phyloP scores from a whole-genome alignment of 2,329 filamentous ascomycete genomes.

The Chrysoporthe cubensis region DNA sequence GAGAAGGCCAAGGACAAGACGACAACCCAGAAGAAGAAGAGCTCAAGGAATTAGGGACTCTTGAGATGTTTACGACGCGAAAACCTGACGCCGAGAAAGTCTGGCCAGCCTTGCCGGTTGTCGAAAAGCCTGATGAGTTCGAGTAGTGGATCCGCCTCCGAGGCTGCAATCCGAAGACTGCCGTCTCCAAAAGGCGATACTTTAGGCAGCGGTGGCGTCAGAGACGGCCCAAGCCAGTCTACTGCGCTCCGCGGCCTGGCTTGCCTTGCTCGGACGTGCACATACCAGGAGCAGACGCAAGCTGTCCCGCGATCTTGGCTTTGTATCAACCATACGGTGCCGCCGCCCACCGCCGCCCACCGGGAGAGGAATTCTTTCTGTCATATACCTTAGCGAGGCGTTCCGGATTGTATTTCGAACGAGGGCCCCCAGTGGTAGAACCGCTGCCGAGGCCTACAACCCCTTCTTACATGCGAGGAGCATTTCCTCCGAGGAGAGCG shows the following conservation, averaged over 20 bases:
- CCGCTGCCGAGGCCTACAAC: neutral
- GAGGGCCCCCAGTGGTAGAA: neutral
- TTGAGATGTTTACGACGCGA: neutral
- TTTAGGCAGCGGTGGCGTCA: neutral
- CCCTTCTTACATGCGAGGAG: neutral
- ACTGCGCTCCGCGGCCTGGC: neutral
- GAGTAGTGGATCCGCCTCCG: neutral
- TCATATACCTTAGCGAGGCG: constrained; percentile 5
- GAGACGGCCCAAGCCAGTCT: neutral
- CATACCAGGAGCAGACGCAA: neutral
- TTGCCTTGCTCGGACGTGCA: neutral
- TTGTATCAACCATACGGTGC: neutral
- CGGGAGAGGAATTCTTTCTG: neutral
- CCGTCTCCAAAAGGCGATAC: neutral
- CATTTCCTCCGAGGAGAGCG: neutral
- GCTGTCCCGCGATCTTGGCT: neutral
- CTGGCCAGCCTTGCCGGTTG: neutral
- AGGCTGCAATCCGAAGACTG: neutral
- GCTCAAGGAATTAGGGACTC: constrained; percentile 1
- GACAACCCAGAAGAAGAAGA: neutral
- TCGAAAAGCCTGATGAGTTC: neutral
- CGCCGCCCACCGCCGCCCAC: neutral
- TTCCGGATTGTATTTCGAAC: constrained; percentile 2
- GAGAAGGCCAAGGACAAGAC: constrained; percentile 19
- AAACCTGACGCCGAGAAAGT: neutral